Evolutionary conservation across 2,329 filamentous ascomycete genomes (phyloP), one percentile per base, ranked within the genome.

Genomic region (Colletotrichum sojae): DNA sequence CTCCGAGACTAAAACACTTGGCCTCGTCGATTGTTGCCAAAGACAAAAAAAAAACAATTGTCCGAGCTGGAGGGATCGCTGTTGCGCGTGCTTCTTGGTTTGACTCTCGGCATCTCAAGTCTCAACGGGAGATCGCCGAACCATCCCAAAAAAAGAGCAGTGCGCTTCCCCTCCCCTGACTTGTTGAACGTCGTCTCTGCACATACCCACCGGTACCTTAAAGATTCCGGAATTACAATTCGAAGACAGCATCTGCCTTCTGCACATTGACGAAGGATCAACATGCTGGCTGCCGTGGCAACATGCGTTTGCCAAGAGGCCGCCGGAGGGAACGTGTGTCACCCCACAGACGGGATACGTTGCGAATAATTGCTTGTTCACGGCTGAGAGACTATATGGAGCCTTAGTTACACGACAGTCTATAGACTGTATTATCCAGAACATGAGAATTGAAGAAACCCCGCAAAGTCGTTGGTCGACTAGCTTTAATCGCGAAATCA

Each of bases 261-360:
- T 16, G 8, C 10, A 22, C 39, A 40, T 49, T 27, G 53, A 53
- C 46, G 27, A 39, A 22, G 16, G 31, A 36, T 36, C 31, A 36
- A 36, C 31, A 27, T 22, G 12, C 48, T 27, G 40, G 61, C 52
- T 57, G 45, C 45, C 18, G 45, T 20, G 13, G 54, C 46, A 43
- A 52, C 62, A 43, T 64, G 20, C 31, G 36, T 58, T 54, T 64
- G 62, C 60, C 60, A 64, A 63, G 64, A 10, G n/a, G 48, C 45
- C 18, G 52, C 22, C 36, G 39, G 39, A 51, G 9, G 40, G 54
- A 54, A 49, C 40, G 65, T 65, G 54, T 53, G 45, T n/a, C 40
- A n/a, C 40, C 59, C 40, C 59, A 67, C 59, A 25, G 65, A 54
- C 60, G n/a, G 49, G 25, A 43, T 48, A 15, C 31, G 31, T 20